Percentiles rank a stretch among this genome's conserved stretches.
These are phyloP conservation scores for Fraxinus cuspidata DNA, from an alignment of 257 asterid genomes.

Conservation along the genomic window DNA sequence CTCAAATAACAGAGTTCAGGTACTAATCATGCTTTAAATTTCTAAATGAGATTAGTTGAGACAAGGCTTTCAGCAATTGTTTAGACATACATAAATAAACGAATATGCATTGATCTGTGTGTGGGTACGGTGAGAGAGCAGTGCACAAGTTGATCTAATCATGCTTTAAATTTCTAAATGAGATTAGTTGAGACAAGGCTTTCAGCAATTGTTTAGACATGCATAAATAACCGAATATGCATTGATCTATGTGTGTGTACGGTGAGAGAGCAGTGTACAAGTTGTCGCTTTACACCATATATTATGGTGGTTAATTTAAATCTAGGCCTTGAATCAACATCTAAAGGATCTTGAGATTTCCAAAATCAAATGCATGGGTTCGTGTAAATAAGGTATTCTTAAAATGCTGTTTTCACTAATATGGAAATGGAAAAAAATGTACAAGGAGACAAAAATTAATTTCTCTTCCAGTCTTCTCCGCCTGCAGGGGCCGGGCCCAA, in stretches of 20 bases:
- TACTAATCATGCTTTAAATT: neutral
- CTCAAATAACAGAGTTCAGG: neutral
- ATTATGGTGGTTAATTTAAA: neutral
- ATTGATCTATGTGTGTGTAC: neutral
- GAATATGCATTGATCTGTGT: no score
- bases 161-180: neutral
- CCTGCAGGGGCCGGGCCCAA: neutral
- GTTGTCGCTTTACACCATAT: neutral
- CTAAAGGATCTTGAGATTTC: neutral
- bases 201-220: neutral
- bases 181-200: neutral
- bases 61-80: neutral
- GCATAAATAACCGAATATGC: no score
- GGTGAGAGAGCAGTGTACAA: neutral
- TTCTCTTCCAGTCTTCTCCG: neutral
- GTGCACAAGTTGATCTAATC: neutral
- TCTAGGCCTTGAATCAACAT: neutral
- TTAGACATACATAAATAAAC: neutral
- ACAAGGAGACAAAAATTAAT: neutral
- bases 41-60: neutral
- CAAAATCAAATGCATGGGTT: neutral
- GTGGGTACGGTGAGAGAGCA: neutral
- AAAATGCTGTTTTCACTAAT: neutral
- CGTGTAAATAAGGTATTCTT: neutral
- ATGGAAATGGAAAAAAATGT: neutral